A percentile compares a stretch with the other conserved stretches of the same genome.
These are phyloP conservation scores for Lipomyces chichibuensis DNA, from an alignment of 805 yeast species.

Conservation along the genomic window DNA sequence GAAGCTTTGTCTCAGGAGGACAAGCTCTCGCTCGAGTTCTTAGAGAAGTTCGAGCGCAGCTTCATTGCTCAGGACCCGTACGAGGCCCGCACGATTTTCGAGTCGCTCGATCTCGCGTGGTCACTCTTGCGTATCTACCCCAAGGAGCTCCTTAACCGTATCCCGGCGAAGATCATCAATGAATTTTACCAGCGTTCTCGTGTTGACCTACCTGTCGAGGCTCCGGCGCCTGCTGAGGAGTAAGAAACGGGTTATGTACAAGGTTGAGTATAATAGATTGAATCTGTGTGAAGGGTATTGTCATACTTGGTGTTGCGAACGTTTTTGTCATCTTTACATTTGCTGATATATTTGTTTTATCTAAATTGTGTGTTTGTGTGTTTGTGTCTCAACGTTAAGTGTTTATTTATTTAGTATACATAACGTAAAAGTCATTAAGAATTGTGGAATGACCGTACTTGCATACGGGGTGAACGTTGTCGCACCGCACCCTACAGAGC, in stretches of 20 bases:
- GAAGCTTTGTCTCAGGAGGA: slow-evolving; percentile 98
- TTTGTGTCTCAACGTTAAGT: background rate
- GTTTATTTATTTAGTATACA: background rate
- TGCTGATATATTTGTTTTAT: slow-evolving; percentile 1
- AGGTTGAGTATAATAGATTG: slow-evolving; percentile 5
- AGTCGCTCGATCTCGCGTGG: slow-evolving; percentile 98
- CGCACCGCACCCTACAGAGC: background rate
- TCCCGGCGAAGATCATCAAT: slow-evolving; percentile 92
- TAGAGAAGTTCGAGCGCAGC: slow-evolving; percentile 96
- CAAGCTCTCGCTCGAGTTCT: slow-evolving; percentile 93
- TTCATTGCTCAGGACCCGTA: slow-evolving; percentile 96
- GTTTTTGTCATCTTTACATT: slow-evolving; percentile 4
- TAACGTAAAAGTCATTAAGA: background rate
- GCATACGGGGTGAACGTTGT: background rate
- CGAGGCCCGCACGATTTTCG: slow-evolving; percentile 92
- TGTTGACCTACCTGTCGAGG: slow-evolving; percentile 29
- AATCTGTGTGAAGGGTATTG: slow-evolving; percentile 12
- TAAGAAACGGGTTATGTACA: slow-evolving; percentile 16
- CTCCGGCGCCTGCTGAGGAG: slow-evolving; percentile 29
- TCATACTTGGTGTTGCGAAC: slow-evolving; percentile 25
- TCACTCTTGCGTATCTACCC: slow-evolving; percentile 96
- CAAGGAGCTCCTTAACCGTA: slow-evolving; percentile 97
- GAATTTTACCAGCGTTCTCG: slow-evolving; percentile 77
- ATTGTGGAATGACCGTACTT: background rate
- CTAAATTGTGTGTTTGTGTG: slow-evolving; percentile 10